Percentiles rank a stretch among this genome's conserved stretches.
Evolutionary conservation across 768 basidiomycete genomes (phyloP).

Genomic region (Lentinula boryana): DNA sequence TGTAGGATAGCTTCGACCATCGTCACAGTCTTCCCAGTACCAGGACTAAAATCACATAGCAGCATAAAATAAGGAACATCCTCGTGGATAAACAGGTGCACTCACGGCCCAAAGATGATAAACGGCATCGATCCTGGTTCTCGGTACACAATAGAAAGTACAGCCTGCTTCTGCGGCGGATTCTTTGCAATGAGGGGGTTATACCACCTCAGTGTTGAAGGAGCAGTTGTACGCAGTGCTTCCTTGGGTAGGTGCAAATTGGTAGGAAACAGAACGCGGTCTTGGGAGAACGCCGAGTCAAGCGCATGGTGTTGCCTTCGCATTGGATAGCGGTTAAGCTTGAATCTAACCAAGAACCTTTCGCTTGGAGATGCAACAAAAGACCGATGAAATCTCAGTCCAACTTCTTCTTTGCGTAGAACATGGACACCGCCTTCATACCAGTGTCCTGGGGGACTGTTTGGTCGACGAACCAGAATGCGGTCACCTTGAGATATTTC

Average conservation of each 20-base stretch:
- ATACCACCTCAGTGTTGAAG: slow-evolving; percentile 18
- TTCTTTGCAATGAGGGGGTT: slow-evolving; percentile 44
- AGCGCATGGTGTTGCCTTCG: slow-evolving; percentile 58
- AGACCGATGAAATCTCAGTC: slow-evolving; percentile 38
- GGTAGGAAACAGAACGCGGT: slow-evolving; percentile 46
- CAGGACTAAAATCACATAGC: slow-evolving; percentile 32
- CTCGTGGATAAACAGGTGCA: background rate
- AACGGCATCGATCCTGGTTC: slow-evolving; percentile 47
- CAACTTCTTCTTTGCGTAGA: slow-evolving; percentile 43
- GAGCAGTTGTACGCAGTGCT: slow-evolving; percentile 9
- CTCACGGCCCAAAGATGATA: slow-evolving; percentile 59
- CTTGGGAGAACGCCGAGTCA: slow-evolving; percentile 34
- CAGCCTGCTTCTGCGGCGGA: slow-evolving; percentile 40
- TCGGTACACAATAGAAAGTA: slow-evolving; percentile 37
- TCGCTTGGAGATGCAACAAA: slow-evolving; percentile 34
- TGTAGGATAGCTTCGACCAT: slow-evolving; percentile 56
- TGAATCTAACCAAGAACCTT: slow-evolving; percentile 48
- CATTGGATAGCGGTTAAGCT: slow-evolving; percentile 48
- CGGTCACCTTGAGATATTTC: slow-evolving; percentile 36
- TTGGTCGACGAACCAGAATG: slow-evolving; percentile 43
- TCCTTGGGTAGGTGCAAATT: slow-evolving; percentile 18
- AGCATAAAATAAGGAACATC: background rate
- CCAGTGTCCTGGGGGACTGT: slow-evolving; percentile 38
- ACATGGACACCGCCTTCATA: slow-evolving; percentile 54
- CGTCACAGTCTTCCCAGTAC: slow-evolving; percentile 65